Conservation (phyloP, 2,329 filamentous ascomycete species). For the Calonectria pseudoturangicola region DNA sequence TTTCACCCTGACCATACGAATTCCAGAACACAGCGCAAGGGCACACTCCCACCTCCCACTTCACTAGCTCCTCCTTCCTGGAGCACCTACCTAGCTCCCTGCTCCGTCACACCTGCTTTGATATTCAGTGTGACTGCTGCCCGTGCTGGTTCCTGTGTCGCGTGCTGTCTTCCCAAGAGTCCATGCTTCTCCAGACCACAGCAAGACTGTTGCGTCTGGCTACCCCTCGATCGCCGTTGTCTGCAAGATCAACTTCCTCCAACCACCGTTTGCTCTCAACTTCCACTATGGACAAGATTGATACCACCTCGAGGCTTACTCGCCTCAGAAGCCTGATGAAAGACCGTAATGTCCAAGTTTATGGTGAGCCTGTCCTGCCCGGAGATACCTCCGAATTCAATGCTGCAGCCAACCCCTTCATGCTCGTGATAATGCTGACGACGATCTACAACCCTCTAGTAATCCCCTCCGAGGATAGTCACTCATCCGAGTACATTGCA, state of each 20-base stretch:
- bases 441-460: conserved; percentile 71
- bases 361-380: conserved; percentile 78
- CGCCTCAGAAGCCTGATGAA: conserved; percentile 90
- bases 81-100: conserved; percentile 18
- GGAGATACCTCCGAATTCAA: not conserved
- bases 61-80: conserved; percentile 4
- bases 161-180: conserved; percentile 45
- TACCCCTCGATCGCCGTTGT: conserved; percentile 43
- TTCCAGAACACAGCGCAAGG: conserved; percentile 23
- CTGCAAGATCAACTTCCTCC: conserved; percentile 34
- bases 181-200: conserved; percentile 52
- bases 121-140: conserved; percentile 38
- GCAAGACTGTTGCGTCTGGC: conserved; percentile 48
- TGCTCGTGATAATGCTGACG: conserved; percentile 36
- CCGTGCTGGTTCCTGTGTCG: conserved; percentile 38
- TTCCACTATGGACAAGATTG: conserved; percentile 68
- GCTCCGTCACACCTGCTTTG: not conserved
- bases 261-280: conserved; percentile 47
- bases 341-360: conserved; percentile 90
- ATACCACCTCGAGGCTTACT: conserved; percentile 85
- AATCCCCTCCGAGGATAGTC: conserved; percentile 96
- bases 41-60: not conserved
- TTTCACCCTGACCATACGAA: conserved; percentile 12
- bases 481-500: conserved; percentile 98
- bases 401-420: not conserved